phyloP scores from a whole-genome alignment of 2,329 filamentous ascomycete species.

The Monosporascus sp. region DNA sequence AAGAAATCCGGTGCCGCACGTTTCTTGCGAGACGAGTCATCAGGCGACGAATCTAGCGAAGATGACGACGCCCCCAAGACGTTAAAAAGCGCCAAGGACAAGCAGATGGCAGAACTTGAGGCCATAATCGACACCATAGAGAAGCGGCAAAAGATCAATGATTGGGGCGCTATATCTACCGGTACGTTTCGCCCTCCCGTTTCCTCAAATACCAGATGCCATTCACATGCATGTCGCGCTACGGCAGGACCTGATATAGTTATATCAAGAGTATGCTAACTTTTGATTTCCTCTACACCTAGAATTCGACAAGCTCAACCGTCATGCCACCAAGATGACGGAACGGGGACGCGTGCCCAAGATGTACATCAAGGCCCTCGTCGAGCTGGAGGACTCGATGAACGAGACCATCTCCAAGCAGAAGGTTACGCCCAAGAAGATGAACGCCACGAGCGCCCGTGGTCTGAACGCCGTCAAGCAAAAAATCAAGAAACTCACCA shows the following conservation, averaged over 20 bases:
- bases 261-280: background rate
- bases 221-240: no score
- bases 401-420: slow-evolving; percentile 93
- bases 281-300: slow-evolving; percentile 3
- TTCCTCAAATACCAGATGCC: no score
- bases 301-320: slow-evolving; percentile 95
- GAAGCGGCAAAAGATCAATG: slow-evolving; percentile 95
- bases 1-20: slow-evolving; percentile 67
- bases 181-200: slow-evolving; percentile 50
- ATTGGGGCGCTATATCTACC: slow-evolving; percentile 89
- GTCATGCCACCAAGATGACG: slow-evolving; percentile 74
- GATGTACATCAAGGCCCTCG: slow-evolving; percentile 85
- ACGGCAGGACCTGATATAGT: background rate
- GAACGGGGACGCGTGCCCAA: slow-evolving; percentile 78
- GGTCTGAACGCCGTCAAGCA: slow-evolving; percentile 97
- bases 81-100: slow-evolving; percentile 97
- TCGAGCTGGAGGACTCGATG: slow-evolving; percentile 91
- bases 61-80: slow-evolving; percentile 82
- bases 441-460: slow-evolving; percentile 93
- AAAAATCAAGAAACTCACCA: slow-evolving; percentile 98
- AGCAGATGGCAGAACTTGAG: slow-evolving; percentile 91
- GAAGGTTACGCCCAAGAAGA: slow-evolving; percentile 95
- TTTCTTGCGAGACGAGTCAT: slow-evolving; percentile 75
- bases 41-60: slow-evolving; percentile 80
- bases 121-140: slow-evolving; percentile 85